Base-by-base conservation (phyloP, 805 yeast species). In the Metschnikowia koreensis region DNA sequence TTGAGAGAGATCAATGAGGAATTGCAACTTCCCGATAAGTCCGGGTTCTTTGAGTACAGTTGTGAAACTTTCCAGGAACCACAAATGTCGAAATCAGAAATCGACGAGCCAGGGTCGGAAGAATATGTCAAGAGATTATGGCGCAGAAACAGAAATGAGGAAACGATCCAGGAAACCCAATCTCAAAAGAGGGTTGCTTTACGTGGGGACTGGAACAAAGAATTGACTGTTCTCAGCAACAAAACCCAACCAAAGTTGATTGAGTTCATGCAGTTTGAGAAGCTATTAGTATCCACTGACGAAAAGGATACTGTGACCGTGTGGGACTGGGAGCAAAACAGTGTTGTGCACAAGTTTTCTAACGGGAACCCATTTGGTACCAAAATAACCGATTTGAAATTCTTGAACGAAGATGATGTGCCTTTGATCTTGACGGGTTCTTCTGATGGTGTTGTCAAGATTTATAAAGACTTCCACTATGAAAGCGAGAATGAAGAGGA, bases 1-100 rank as follows among this genome's bases (percentile, higher is more conserved):
- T 66, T 69, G 28, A 57, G 77, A 38, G 74, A 72, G 48, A 53
- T 67, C 8, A 60, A 66, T n/a, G 53, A 54, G 7, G 58, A 56
- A 17, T 81, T 83, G 2, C 70, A 69, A 6, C 60, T 86, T 3
- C 87, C 89, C 0, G 65, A 81, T 10, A 74, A 74, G 5, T 84
- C 89, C 9, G 81, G 81, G 7, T 86, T 88, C 60, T 80, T 87
- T 55, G 88, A 85, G 47, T 88, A 86, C 66, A 81, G 87, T 60
- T 81, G 89, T 53, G 99, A 94, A 66, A 92, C 91, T 63, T 94
- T 93, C 72, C 96, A 92, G 62, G 98, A 92, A 64, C 97, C 99
- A 0, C 98, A 93, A 64, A 86, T 92, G 86, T 83, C 89, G 10
- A 84, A 82, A 52, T 80, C 81, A 48, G 97, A 93, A 59, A 70